Evolutionary conservation across 108 stramenopile species (phyloP).

Genomic region (Pseudonitzschia pungens): DNA sequence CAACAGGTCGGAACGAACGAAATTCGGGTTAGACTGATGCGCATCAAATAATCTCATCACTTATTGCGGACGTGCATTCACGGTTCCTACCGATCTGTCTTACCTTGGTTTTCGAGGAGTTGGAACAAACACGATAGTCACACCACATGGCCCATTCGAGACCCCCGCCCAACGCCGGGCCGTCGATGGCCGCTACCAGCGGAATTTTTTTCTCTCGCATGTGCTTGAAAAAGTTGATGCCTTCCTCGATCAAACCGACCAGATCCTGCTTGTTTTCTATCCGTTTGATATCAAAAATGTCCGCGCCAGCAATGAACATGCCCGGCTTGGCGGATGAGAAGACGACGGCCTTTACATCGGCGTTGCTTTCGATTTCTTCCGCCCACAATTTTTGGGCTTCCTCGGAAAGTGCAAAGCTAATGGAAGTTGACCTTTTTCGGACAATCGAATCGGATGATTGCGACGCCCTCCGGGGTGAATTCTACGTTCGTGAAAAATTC

Average conservation of each 20-base stretch:
- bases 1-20: neutral
- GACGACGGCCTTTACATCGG: constrained; percentile 88
- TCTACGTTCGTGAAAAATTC: constrained; percentile 84
- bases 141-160: constrained; percentile 99
- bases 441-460: constrained; percentile 90
- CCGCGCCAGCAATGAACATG: constrained; percentile 99
- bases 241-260: constrained; percentile 80
- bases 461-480: constrained; percentile 79
- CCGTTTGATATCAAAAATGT: constrained; percentile 90
- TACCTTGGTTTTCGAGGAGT: constrained; percentile 89
- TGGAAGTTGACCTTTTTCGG: constrained; percentile 94
- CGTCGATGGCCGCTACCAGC: constrained; percentile 95
- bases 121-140: constrained; percentile 95
- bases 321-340: constrained; percentile 94
- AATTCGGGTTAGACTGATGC: neutral
- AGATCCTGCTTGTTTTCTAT: constrained; percentile 81
- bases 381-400: constrained; percentile 89
- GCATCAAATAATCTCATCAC: too few species aligned
- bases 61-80: too few species aligned
- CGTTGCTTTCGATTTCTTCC: constrained; percentile 62
- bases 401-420: constrained; percentile 80
- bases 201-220: constrained; percentile 83
- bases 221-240: constrained; percentile 76
- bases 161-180: constrained; percentile 97
- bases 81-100: neutral